These are phyloP conservation scores for Drosera spatulata DNA, from an alignment of 179 eudicot genomes.

Conservation along the genomic window DNA sequence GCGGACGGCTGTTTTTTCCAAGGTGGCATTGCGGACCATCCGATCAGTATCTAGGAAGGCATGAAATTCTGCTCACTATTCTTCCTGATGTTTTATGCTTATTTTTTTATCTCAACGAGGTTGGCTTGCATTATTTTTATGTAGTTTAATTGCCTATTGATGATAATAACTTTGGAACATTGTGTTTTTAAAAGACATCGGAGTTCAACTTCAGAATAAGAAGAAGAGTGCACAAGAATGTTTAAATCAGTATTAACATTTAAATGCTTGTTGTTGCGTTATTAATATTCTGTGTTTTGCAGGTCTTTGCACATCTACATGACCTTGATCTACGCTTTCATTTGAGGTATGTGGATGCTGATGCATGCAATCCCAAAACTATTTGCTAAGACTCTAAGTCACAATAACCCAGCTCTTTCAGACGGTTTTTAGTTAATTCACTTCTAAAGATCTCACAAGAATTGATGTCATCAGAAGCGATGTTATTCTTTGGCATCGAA, in stretches of 20 bases:
- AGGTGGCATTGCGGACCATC: slow-evolving; percentile 88
- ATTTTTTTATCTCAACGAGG: not conserved
- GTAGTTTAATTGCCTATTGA: not conserved
- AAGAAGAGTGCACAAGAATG: too few species aligned
- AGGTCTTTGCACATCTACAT: slow-evolving; percentile 94
- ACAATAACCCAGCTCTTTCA: too few species aligned
- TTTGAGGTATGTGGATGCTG: slow-evolving; percentile 48
- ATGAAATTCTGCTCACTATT: slow-evolving; percentile 4
- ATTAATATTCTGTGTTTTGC: slow-evolving; percentile 13
- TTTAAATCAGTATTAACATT: too few species aligned
- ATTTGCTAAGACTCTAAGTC: too few species aligned
- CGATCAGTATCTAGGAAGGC: slow-evolving; percentile 88
- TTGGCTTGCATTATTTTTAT: not conserved
- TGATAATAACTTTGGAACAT: not conserved
- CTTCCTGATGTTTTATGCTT: too few species aligned
- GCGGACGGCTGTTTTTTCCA: slow-evolving; percentile 94
- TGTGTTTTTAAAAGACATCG: too few species aligned
- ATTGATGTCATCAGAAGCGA: too few species aligned
- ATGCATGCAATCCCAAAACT: not conserved
- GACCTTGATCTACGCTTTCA: slow-evolving; percentile 92
- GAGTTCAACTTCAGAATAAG: too few species aligned
- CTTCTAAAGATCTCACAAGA: too few species aligned
- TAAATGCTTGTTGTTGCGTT: too few species aligned
- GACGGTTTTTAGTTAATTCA: too few species aligned
- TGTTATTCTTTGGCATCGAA: too few species aligned